These are phyloP conservation scores for Chlorophyllum brunneum DNA, from an alignment of 768 basidiomycete genomes.

Conservation along the genomic window DNA sequence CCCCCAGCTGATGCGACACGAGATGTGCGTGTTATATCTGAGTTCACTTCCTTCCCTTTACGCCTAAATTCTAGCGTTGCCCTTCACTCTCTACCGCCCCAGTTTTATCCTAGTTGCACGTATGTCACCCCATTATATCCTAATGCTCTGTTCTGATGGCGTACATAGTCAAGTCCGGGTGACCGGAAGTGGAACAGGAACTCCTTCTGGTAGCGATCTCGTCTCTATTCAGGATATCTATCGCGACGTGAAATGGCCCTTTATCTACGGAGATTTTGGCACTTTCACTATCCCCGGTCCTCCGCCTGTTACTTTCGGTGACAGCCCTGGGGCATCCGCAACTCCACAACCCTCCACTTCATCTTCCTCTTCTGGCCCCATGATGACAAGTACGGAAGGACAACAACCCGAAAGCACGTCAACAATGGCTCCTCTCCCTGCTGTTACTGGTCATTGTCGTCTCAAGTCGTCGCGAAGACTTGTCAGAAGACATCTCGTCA, in stretches of 20 bases:
- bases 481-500: constrained; percentile 15
- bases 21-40: constrained; percentile 33
- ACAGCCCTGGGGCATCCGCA: constrained; percentile 16
- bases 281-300: constrained; percentile 35
- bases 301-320: constrained; percentile 26
- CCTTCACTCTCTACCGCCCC: constrained; percentile 39
- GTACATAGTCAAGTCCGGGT: constrained; percentile 30
- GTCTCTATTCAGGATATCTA: constrained; percentile 34
- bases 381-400: constrained; percentile 3
- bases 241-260: constrained; percentile 28
- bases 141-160: background rate
- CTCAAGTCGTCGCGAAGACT: constrained; percentile 19
- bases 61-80: constrained; percentile 31
- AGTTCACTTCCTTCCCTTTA: constrained; percentile 6
- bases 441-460: constrained; percentile 9
- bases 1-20: constrained; percentile 40
- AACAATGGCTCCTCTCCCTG: background rate
- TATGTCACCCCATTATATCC: constrained; percentile 16
- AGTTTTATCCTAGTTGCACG: constrained; percentile 49
- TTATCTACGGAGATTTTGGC: constrained; percentile 31
- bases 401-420: constrained; percentile 7
- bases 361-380: constrained; percentile 1
- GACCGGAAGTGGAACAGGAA: constrained; percentile 32
- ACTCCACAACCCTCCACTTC: constrained; percentile 1
- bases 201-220: constrained; percentile 29